Evolutionary conservation across 106 monocot genomes (phyloP).

Genomic region (Apostasia ramifera): DNA sequence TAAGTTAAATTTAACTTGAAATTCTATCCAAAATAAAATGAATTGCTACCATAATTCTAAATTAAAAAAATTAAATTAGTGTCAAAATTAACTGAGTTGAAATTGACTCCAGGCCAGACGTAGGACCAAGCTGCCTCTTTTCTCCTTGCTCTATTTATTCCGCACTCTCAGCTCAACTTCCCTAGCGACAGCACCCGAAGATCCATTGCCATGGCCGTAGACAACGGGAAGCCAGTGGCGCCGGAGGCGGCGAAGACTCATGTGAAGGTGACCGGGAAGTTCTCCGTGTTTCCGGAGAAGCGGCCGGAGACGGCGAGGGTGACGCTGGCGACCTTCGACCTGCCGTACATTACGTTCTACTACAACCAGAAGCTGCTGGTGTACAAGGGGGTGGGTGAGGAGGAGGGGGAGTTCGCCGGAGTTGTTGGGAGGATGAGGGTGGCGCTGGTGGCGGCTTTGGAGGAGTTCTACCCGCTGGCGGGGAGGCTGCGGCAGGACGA

Average conservation of each 20-base stretch:
- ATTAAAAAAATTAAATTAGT: too few relatives aligned
- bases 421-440: conserved; percentile 39
- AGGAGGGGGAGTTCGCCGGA: neutral
- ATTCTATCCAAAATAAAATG: too few relatives aligned
- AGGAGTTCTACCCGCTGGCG: conserved; percentile 64
- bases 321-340: conserved; percentile 70
- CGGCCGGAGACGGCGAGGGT: conserved; percentile 15
- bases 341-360: conserved; percentile 99
- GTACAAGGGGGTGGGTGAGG: conserved; percentile 35
- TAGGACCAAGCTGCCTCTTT: too few relatives aligned
- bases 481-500: conserved; percentile 60
- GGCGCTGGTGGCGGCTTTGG: conserved; percentile 47
- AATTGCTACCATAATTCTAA: too few relatives aligned
- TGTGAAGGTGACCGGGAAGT: conserved; percentile 39
- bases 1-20: too few relatives aligned
- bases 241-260: neutral
- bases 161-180: too few relatives aligned
- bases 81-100: too few relatives aligned
- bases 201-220: neutral
- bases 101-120: too few relatives aligned
- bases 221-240: neutral
- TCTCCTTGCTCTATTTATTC: too few relatives aligned
- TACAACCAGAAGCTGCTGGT: conserved; percentile 97
- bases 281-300: conserved; percentile 36
- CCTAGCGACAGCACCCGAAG: too few relatives aligned